phyloP scores from a whole-genome alignment of 2,329 filamentous ascomycete species.

The Fusarium austroafricanum region DNA sequence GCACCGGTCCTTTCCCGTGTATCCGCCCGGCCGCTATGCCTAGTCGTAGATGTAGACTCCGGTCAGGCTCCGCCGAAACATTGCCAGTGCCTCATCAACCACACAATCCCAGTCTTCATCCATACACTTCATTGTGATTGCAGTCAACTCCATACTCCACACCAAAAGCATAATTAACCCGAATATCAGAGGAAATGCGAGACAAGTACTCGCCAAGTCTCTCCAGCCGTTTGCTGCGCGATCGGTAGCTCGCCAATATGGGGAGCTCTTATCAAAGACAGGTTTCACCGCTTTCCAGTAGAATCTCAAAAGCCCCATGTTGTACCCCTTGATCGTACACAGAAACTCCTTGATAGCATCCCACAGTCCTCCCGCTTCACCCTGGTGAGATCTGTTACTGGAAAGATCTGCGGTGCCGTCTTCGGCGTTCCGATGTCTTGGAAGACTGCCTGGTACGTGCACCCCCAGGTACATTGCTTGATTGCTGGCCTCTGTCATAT shows the following conservation, averaged over 20 bases:
- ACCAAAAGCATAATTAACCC: conserved; percentile 38
- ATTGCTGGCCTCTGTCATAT: background rate
- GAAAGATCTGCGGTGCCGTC: conserved; percentile 49
- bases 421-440: conserved; percentile 40
- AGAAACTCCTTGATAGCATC: conserved; percentile 21
- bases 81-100: conserved; percentile 28
- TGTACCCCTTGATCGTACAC: conserved; percentile 8
- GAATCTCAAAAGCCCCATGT: conserved; percentile 34
- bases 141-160: conserved; percentile 45
- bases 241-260: conserved; percentile 48
- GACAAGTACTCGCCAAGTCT: conserved; percentile 42
- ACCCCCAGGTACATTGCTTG: conserved; percentile 18
- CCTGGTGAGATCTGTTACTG: conserved; percentile 12
- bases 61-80: conserved; percentile 32
- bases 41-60: conserved; percentile 26
- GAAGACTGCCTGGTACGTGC: conserved; percentile 47
- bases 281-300: conserved; percentile 55
- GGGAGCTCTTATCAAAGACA: conserved; percentile 54
- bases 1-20: conserved; percentile 41
- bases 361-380: conserved; percentile 18
- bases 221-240: conserved; percentile 39
- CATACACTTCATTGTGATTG: conserved; percentile 33
- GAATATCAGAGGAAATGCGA: conserved; percentile 47
- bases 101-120: conserved; percentile 27
- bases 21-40: conserved; percentile 35